These are phyloP conservation scores for Thraustochytrium sp. DNA, from an alignment of 352 stramenopile genomes.

Conservation along the genomic window DNA sequence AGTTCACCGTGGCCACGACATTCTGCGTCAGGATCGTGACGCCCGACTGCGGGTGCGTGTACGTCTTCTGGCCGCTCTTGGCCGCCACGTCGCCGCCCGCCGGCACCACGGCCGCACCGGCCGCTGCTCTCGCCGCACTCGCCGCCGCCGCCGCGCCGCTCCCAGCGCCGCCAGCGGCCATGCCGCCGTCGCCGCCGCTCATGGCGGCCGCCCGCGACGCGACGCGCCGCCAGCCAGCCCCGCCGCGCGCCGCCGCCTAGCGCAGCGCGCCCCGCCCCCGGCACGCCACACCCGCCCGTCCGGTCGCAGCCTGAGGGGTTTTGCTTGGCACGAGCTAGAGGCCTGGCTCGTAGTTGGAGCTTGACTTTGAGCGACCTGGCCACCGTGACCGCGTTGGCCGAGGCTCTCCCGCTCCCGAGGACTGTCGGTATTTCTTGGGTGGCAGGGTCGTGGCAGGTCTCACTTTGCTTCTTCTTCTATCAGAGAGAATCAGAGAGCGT, in stretches of 20 bases:
- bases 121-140: background rate
- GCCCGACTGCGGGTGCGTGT: background rate
- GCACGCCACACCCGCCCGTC: no score
- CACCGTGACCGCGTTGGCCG: no score
- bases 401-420: no score
- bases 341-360: no score
- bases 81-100: background rate
- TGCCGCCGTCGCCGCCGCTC: background rate
- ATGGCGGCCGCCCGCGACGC: background rate
- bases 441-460: no score
- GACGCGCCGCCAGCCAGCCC: background rate
- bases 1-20: conserved; percentile 87
- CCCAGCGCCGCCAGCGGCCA: background rate
- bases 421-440: no score
- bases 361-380: no score
- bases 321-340: no score
- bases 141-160: background rate
- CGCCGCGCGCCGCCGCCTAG: background rate
- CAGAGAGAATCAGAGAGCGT: no score
- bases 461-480: no score
- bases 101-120: background rate
- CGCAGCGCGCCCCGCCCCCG: no score
- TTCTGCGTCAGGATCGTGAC: conserved; percentile 58
- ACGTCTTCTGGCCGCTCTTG: background rate
- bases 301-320: no score